phyloP scores from a whole-genome alignment of 371 early-diverging fungal genomes.

The Mortierella sp. region DNA sequence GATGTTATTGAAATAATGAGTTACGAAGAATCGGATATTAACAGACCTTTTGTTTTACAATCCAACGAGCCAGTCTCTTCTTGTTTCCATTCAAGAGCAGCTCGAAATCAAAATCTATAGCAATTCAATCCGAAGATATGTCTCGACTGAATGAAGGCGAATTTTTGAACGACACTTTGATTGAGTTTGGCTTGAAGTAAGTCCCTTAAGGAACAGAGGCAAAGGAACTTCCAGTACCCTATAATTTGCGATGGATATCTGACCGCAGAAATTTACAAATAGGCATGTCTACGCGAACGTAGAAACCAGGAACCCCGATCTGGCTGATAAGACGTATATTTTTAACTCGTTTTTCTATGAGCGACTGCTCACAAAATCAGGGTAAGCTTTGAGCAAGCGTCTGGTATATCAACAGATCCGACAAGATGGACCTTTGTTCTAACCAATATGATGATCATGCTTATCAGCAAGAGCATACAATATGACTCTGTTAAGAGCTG shows the following conservation, averaged over 20 bases:
- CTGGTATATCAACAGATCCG: background rate
- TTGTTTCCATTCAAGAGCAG: conserved; percentile 48
- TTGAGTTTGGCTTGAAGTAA: conserved; percentile 71
- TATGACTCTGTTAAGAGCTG: conserved; percentile 72
- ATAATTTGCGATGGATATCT: background rate
- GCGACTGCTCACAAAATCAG: conserved; percentile 27
- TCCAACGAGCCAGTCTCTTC: conserved; percentile 26
- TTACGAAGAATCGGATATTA: background rate
- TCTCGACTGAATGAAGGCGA: conserved; percentile 64
- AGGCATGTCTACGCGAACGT: conserved; percentile 36
- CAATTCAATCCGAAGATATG: conserved; percentile 60
- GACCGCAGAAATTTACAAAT: background rate
- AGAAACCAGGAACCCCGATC: conserved; percentile 17
- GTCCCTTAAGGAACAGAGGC: background rate
- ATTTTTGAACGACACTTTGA: conserved; percentile 72
- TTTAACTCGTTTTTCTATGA: conserved; percentile 55
- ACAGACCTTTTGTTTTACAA: background rate
- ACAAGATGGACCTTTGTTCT: background rate
- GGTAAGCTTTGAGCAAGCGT: conserved; percentile 12
- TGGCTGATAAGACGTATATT: conserved; percentile 30
- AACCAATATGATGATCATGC: background rate
- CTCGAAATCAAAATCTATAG: conserved; percentile 53
- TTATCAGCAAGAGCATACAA: conserved; percentile 23
- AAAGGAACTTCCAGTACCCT: background rate
- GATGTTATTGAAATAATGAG: background rate